phyloP scores from a whole-genome alignment of 164 flowering plant genomes.

The Liriodendron chinense region DNA sequence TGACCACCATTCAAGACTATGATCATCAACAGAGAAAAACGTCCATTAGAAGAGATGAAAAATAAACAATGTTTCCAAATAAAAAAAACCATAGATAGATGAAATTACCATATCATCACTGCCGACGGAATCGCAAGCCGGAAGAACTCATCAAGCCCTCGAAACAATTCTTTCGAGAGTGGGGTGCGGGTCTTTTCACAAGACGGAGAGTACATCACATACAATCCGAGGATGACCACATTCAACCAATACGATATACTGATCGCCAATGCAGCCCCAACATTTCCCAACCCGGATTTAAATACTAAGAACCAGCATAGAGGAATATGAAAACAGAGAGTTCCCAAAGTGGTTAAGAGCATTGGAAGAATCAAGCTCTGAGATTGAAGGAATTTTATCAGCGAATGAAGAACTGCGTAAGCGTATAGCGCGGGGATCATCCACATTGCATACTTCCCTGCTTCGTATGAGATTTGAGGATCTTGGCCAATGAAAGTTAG shows the following conservation, averaged over 20 bases:
- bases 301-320: slow-evolving; percentile 53
- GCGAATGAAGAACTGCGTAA: slow-evolving; percentile 43
- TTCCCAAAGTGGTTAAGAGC: slow-evolving; percentile 34
- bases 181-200: slow-evolving; percentile 63
- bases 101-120: slow-evolving; percentile 69
- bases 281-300: slow-evolving; percentile 34
- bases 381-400: slow-evolving; percentile 38
- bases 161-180: slow-evolving; percentile 53
- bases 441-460: slow-evolving; percentile 43
- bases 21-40: slow-evolving; percentile 7
- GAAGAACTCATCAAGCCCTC: slow-evolving; percentile 55
- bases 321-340: slow-evolving; percentile 37
- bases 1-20: slow-evolving; percentile 84
- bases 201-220: slow-evolving; percentile 37
- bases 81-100: background rate
- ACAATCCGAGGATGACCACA: slow-evolving; percentile 33
- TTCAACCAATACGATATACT: slow-evolving; percentile 49
- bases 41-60: no score
- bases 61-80: no score
- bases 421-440: slow-evolving; percentile 53
- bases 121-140: slow-evolving; percentile 80
- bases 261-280: slow-evolving; percentile 51
- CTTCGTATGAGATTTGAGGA: slow-evolving; percentile 46
- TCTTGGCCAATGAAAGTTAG: slow-evolving; percentile 51
- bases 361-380: slow-evolving; percentile 48